A percentile compares a stretch with the other conserved stretches of the same genome.
Conservation (phyloP, 2,329 filamentous ascomycete genomes). For the Arthrobotrys musiformis region DNA sequence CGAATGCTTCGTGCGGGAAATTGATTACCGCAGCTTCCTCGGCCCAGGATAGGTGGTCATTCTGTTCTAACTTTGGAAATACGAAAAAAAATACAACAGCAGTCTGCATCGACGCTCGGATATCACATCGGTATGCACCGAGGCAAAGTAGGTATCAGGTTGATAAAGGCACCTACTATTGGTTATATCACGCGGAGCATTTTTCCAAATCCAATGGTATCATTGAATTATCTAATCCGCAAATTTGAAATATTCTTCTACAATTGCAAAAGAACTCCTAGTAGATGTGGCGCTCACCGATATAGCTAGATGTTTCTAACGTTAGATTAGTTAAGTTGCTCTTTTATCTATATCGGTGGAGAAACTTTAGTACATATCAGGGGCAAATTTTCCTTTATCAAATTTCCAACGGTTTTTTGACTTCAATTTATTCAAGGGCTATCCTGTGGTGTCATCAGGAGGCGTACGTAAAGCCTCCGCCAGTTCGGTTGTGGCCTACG, state of each 20-base stretch:
- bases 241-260: neutral
- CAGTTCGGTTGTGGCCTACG: conserved; percentile 18
- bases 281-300: conserved; percentile 29
- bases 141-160: conserved; percentile 8
- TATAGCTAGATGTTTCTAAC: conserved; percentile 45
- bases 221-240: neutral
- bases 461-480: conserved; percentile 27
- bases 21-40: conserved; percentile 30
- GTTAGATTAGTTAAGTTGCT: conserved; percentile 30
- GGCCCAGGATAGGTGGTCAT: neutral
- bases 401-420: conserved; percentile 49
- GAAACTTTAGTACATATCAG: conserved; percentile 21
- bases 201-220: neutral
- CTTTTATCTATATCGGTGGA: neutral
- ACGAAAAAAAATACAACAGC: neutral
- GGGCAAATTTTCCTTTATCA: conserved; percentile 32
- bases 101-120: neutral
- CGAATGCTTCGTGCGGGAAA: conserved; percentile 1
- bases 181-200: conserved; percentile 1
- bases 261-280: conserved; percentile 15
- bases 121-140: neutral
- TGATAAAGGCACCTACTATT: conserved; percentile 1
- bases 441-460: conserved; percentile 30
- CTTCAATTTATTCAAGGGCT: conserved; percentile 11
- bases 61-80: conserved; percentile 11